phyloP scores from a whole-genome alignment of 768 basidiomycete genomes.

The Mycena capillaripes region DNA sequence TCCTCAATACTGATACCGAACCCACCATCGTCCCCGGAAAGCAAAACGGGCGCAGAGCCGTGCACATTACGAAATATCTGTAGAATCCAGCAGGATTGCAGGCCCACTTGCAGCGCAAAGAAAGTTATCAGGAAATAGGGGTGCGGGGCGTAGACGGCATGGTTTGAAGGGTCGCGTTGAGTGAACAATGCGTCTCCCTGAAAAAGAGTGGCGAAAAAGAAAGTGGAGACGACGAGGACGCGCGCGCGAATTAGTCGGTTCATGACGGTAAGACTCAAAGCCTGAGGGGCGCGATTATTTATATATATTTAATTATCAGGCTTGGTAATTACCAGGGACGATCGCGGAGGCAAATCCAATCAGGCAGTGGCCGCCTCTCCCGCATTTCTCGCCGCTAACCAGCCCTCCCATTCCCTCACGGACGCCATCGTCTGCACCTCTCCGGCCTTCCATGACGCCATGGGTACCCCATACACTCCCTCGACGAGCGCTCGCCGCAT shows the following conservation, averaged over 20 bases:
- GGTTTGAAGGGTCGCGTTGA: neutral
- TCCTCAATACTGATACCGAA: neutral
- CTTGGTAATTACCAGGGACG: neutral
- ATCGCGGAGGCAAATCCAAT: slow-evolving; percentile 1
- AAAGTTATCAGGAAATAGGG: slow-evolving; percentile 23
- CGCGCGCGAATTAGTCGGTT: slow-evolving; percentile 20
- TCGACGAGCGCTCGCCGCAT: slow-evolving; percentile 76
- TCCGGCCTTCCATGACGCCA: slow-evolving; percentile 40
- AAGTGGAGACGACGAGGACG: neutral
- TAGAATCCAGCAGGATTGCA: slow-evolving; percentile 28
- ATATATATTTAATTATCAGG: neutral
- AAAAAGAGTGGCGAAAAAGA: neutral
- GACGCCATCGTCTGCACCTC: slow-evolving; percentile 36
- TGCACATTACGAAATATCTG: slow-evolving; percentile 9
- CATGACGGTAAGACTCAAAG: slow-evolving; percentile 10
- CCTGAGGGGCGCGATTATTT: too few species aligned
- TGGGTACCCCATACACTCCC: slow-evolving; percentile 74
- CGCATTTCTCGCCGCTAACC: slow-evolving; percentile 24
- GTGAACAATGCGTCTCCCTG: neutral
- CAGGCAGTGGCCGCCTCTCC: neutral
- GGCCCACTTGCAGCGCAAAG: slow-evolving; percentile 18
- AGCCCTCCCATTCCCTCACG: slow-evolving; percentile 53
- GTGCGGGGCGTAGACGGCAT: slow-evolving; percentile 24
- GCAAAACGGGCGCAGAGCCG: neutral
- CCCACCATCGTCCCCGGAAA: neutral